Conservation (phyloP, 441 rosid species). For the Pelargonium cotyledonis region DNA sequence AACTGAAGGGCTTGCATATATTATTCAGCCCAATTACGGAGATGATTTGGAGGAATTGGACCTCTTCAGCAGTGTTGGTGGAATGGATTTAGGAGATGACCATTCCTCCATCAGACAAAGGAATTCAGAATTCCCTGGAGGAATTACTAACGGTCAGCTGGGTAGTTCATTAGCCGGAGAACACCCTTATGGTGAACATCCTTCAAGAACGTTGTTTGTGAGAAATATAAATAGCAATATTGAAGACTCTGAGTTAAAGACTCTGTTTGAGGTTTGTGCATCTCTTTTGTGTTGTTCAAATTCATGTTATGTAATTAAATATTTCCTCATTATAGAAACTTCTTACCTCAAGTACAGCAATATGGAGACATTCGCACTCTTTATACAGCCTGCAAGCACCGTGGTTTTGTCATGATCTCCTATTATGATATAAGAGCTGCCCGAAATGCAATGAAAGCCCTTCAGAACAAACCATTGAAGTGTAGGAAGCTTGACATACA, state of each 20-base stretch:
- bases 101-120: conserved; percentile 24
- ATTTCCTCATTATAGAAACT: conserved; percentile 11
- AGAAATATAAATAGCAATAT: conserved; percentile 51
- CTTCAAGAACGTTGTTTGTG: conserved; percentile 58
- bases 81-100: conserved; percentile 61
- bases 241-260: conserved; percentile 55
- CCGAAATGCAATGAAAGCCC: conserved; percentile 42
- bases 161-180: conserved; percentile 35
- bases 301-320: conserved; percentile 10
- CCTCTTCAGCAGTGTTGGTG: conserved; percentile 59
- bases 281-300: conserved; percentile 10
- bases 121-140: conserved; percentile 30
- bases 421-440: conserved; percentile 65
- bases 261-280: conserved; percentile 46
- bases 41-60: conserved; percentile 58
- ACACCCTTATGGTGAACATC: conserved; percentile 41
- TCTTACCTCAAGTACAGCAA: conserved; percentile 33
- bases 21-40: conserved; percentile 25
- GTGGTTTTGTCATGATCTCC: conserved; percentile 53
- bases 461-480: conserved; percentile 40
- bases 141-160: conserved; percentile 30
- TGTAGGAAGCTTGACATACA: conserved; percentile 52
- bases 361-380: conserved; percentile 48
- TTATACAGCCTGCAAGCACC: conserved; percentile 52
- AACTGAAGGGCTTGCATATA: conserved; percentile 35